These are phyloP conservation scores for Amoebophrya sp. DNA, from an alignment of 169 alveolate genomes.

Conservation along the genomic window DNA sequence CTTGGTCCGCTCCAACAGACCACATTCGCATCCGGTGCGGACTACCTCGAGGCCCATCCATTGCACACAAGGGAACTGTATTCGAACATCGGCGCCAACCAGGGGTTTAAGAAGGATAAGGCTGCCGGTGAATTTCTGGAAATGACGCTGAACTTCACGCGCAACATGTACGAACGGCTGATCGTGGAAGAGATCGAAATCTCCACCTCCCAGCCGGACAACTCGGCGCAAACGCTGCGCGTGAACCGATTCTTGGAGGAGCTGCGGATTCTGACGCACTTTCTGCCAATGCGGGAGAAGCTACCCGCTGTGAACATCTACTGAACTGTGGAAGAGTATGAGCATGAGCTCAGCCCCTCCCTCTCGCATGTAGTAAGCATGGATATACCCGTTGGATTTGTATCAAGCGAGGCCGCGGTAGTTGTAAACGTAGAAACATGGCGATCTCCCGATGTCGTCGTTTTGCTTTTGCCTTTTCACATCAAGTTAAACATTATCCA, in stretches of 20 bases:
- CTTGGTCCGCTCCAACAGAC: background rate
- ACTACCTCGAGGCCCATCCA: background rate
- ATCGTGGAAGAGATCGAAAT: background rate
- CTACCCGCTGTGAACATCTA: background rate
- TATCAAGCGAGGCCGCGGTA: no score
- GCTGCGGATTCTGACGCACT: background rate
- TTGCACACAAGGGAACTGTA: background rate
- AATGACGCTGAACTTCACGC: background rate
- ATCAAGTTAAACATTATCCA: no score
- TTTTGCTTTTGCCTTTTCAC: no score
- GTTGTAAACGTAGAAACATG: no score
- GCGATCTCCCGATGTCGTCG: no score
- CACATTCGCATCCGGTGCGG: background rate
- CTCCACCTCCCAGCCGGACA: background rate
- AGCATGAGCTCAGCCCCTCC: no score
- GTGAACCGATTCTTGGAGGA: background rate
- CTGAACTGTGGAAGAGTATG: no score
- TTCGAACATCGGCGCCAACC: background rate
- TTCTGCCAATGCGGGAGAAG: background rate
- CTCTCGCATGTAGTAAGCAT: no score
- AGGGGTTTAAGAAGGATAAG: background rate
- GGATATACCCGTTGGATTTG: no score
- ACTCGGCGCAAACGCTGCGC: background rate
- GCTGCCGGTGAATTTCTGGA: background rate
- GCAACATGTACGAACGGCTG: background rate